Evolutionary conservation across 169 alveolate genomes (phyloP), one percentile per base, ranked within the genome.

Genomic region (Ichthyophthirius multifiliis): DNA sequence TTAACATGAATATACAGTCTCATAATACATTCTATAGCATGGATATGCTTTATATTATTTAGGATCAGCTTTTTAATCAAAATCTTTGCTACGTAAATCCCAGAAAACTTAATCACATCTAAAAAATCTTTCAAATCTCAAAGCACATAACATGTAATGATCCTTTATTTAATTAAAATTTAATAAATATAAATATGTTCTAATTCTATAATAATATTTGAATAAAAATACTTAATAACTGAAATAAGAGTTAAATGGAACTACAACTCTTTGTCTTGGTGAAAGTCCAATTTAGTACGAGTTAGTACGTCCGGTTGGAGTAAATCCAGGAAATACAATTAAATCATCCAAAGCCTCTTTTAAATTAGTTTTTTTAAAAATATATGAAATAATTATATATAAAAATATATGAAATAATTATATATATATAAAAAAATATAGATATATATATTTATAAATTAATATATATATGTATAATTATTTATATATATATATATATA

Each of bases 61-160:
- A 71, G 35, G 31, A 4, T 39, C 18, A n/a, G n/a, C 30, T 16
- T 47, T 39, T 16, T 81, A 65, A 37, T 74, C 82, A 39, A 46
- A 65, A 23, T 43, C 37, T 15, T 62, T 81, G 41, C 47, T 67
- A 71, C 76, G 67, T 47, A 71, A 46, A 18, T 47, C 65, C 41
- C 73, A 65, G 43, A 47, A 76, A 81, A 76, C 80, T 23, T 46
- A 71, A 32, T 81, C 86, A 73, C 86, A 81, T 71, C 76, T 76
- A 67, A 67, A 73, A 81, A 81, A 81, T 73, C 76, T 81, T 63
- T 81, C 76, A 62, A 81, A 81, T 81, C 86, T 81, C n/a, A 81
- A 43, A 41, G 76, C 81, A 39, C 86, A 81, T 37, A 81, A 55
- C 55, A 76, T 81, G 55, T 71, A 81, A 48, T 81, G 62, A 81